These are phyloP conservation scores for Apiospora phragmitis DNA, from an alignment of 2,329 filamentous ascomycete species.

Conservation along the genomic window DNA sequence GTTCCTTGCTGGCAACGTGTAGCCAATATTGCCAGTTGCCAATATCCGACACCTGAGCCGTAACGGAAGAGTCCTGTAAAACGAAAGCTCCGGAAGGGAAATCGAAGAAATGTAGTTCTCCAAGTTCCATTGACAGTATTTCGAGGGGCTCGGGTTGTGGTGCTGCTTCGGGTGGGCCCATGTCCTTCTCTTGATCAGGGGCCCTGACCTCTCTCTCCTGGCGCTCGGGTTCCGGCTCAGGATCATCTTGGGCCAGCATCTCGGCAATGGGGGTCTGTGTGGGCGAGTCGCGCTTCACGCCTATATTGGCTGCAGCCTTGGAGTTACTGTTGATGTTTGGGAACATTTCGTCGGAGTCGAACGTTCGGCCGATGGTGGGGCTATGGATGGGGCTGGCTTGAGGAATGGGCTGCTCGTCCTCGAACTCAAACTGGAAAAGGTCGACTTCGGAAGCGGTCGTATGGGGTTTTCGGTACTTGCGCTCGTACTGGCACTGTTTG, in stretches of 20 bases:
- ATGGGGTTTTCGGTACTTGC: slow-evolving; percentile 82
- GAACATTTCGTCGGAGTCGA: slow-evolving; percentile 59
- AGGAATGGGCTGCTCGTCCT: slow-evolving; percentile 62
- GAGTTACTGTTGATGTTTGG: slow-evolving; percentile 41
- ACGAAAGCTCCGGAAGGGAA: slow-evolving; percentile 85
- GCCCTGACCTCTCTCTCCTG: slow-evolving; percentile 33
- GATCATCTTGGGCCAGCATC: slow-evolving; percentile 39
- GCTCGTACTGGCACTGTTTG: slow-evolving; percentile 94
- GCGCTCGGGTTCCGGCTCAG: slow-evolving; percentile 37
- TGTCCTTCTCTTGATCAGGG: slow-evolving; percentile 17
- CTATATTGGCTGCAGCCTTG: slow-evolving; percentile 42
- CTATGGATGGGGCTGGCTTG: slow-evolving; percentile 64
- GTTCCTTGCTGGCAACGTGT: slow-evolving; percentile 74
- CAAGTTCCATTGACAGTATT: slow-evolving; percentile 71
- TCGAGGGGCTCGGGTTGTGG: slow-evolving; percentile 71
- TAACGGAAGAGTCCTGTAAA: slow-evolving; percentile 72
- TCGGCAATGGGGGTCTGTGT: slow-evolving; percentile 32
- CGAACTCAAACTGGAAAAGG: slow-evolving; percentile 79
- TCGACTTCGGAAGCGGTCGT: slow-evolving; percentile 81
- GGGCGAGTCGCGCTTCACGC: slow-evolving; percentile 42
- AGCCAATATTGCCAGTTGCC: slow-evolving; percentile 96
- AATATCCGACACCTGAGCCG: slow-evolving; percentile 79
- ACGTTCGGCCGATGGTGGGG: slow-evolving; percentile 54
- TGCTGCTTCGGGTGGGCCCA: slow-evolving; percentile 52
- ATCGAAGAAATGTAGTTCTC: slow-evolving; percentile 92